Evolutionary conservation across 495 filamentous ascomycete species (phyloP).

Genomic region (Aspergillus funiculosus): DNA sequence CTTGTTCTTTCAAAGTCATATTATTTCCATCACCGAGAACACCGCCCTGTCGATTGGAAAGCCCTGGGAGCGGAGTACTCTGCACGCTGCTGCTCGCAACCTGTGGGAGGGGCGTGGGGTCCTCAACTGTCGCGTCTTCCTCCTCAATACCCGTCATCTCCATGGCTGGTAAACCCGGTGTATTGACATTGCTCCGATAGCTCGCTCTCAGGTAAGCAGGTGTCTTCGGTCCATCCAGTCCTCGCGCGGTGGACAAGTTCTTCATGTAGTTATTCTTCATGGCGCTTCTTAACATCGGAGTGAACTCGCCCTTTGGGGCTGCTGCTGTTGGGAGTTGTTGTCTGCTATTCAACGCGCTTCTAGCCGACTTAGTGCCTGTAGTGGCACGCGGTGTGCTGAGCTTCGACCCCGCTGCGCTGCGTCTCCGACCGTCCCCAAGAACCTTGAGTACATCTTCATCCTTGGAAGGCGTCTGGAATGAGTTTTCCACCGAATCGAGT

Average conservation of each 20-base stretch:
- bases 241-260: conserved; percentile 45
- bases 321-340: conserved; percentile 56
- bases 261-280: conserved; percentile 69
- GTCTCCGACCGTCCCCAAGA: conserved; percentile 54
- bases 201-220: conserved; percentile 60
- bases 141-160: conserved; percentile 64
- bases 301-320: conserved; percentile 73
- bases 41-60: conserved; percentile 53
- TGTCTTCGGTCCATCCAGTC: conserved; percentile 54
- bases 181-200: conserved; percentile 57
- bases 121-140: conserved; percentile 52
- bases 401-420: conserved; percentile 44
- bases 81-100: conserved; percentile 69
- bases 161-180: conserved; percentile 53
- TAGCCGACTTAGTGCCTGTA: conserved; percentile 39
- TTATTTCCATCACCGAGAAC: conserved; percentile 71
- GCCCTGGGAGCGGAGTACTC: conserved; percentile 69
- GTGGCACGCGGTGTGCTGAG: conserved; percentile 65
- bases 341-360: conserved; percentile 57
- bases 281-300: conserved; percentile 85
- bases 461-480: conserved; percentile 80
- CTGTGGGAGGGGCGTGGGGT: conserved; percentile 62
- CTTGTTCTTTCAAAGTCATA: conserved; percentile 86
- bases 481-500: conserved; percentile 75
- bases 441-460: conserved; percentile 65